Evolutionary conservation across 805 yeast species (phyloP), one percentile per base, ranked within the genome.

Genomic region (Komagataella pseudopastoris): DNA sequence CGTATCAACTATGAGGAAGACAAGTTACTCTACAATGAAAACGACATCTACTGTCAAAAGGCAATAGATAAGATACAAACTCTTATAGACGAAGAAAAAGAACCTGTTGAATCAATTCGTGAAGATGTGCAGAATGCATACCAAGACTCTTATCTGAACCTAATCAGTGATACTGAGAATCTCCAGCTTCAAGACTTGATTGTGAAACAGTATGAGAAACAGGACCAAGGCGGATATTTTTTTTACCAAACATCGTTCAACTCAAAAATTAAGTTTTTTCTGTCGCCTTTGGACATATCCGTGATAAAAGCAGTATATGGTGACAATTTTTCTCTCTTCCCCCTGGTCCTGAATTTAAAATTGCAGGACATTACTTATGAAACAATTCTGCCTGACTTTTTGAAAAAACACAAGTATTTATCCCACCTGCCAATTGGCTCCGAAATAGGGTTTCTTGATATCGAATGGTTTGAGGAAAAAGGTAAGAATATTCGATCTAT

Each of bases 371-470:
- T 91, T 44, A 75, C 71, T 49, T 76, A 76, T 60, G 95, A 85
- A 44, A 71, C 84, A 18, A 76, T 83, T 2, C 76, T 83, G 0
- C 81, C 78, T 14, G 79, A 78, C 3, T 56, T 84, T 59, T 58
- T 77, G 2, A 75, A 77, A 50, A 78, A 81, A 56, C 75, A 75
- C 62, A 90, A 88, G 63, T 88, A 85, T 63, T 66, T 93, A 52
- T 75, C 85, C 0, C 91, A 91, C 64, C 66, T 89, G 20, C 97
- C 99, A 0, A 63, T 78, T 24, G 97, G 97, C 1, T 84, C 96
- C 0, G 85, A 84, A 50, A 64, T 91, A 46, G 95, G 89, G 8
- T 81, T 87, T 55, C 62, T 93, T 51, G 98, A 93, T 59, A 76
- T 96, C 50, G 83, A 88, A 61, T 91, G 98, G 98, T 50, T 58